Base-by-base conservation (phyloP, 179 eudicot species). In the Amaranthus tricolor region DNA sequence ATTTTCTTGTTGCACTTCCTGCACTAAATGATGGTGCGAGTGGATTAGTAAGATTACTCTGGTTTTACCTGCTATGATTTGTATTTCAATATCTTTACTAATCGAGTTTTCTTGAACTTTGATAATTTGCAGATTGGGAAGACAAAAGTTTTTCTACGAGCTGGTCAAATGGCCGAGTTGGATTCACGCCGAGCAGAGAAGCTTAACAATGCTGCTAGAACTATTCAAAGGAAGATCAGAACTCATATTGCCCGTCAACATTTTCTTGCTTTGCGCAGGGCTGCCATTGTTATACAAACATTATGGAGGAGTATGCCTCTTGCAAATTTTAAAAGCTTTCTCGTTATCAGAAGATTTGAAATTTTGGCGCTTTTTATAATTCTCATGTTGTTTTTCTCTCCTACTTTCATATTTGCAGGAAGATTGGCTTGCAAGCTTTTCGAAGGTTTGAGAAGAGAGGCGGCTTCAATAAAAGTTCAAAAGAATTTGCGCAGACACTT, bases 161-260 rank as follows among this genome's bases (percentile, higher is more conserved):
- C 97, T 77, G 99, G 98, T 81, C 98, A 95, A 77, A 91, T 95
- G 98, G 99, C 97, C 51, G 96, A 88, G 72, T 85, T 95, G 74
- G 99, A 95, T 93, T 85, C 91, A 12, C 85, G 82, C 40, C 85
- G 97, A 78, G 85, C 89, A 45, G 87, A 82, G 76, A 91, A 88
- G 75, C 88, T 93, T 62, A 81, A 74, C 75, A 84, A 79, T 82
- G 95, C 97, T 71, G 92, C 91, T 70, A 93, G 84, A 82, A 77
- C 78, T 59, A 89, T 95, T 76, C 97, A 91, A 83, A 82, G 95
- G 83, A 84, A 82, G 84, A 81, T 69, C 45, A 85, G 93, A 88
- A 87, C 90, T 68, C 81, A 86, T 84, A 85, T 89, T 70, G 51
- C 88, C 55, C 88, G 88, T 70, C 88, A 74, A 80, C 79, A 81